Base-by-base conservation (phyloP, 129 eudicot species). In the carrot (Daucus carota) region DNA sequence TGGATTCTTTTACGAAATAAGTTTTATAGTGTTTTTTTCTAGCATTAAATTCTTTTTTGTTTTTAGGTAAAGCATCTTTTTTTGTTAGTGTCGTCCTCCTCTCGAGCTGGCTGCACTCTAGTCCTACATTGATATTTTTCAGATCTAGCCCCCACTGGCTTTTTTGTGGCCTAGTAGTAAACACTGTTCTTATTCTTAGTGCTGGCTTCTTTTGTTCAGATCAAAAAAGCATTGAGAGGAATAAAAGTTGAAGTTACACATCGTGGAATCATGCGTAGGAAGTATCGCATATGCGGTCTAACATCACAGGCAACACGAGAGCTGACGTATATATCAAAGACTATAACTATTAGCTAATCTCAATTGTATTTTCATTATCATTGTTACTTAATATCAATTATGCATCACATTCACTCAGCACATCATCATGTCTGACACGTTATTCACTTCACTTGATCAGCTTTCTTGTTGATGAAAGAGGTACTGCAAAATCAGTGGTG, bases 161-260 rank as follows among this genome's bases (percentile, higher is more conserved):
- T 43, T 6, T 24, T 12, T 40, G 54, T 72, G 32, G 11, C 57
- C 59, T 71, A n/a, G 33, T 71, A 32, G 42, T 26, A 12, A 71
- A 5, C 31, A 1, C 32, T 43, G 47, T 43, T 17, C 44, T 31
- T 13, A 32, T 47, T 60, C 73, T 24, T 24, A 5, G 16, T 42
- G 79, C 16, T 43, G 47, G 74, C 83, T n/a, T 70, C 28, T 20
- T n/a, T 40, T 40, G 20, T 41, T 38, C 90, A 92, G 97, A 86
- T 92, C 31, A 92, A 89, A 86, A 92, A 87, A 79, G 89, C 96
- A 20, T 86, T 92, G 71, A 89, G 90, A 80, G 92, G 97, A 50
- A 86, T 92, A 41, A 92, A 87, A 80, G 97, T 92, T 72, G 97
- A 92, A 82, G 96, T 92, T 77, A 89, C 95, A 17, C 97, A 92